Evolutionary conservation across 768 basidiomycete species (phyloP).

Genomic region (Galerina marginata): DNA sequence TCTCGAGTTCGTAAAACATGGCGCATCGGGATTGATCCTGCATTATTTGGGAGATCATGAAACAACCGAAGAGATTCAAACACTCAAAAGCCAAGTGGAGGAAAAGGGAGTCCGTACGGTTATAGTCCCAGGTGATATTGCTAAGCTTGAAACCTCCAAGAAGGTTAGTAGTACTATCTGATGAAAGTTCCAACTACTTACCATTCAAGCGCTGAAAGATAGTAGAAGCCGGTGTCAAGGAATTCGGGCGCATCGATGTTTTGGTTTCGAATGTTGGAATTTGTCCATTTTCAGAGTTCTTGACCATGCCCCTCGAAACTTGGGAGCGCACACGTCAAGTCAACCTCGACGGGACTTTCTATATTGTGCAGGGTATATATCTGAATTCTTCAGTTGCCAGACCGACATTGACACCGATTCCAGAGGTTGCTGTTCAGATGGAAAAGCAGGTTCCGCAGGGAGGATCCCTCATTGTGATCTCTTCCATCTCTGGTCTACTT

Average conservation of each 20-base stretch:
- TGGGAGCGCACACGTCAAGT: conserved; percentile 73
- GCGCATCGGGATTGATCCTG: conserved; percentile 65
- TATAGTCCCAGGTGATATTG: conserved; percentile 70
- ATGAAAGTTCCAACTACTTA: not conserved
- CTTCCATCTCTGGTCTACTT: conserved; percentile 80
- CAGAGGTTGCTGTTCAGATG: conserved; percentile 79
- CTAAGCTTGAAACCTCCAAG: conserved; percentile 55
- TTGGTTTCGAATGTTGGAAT: conserved; percentile 61
- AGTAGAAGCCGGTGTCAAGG: conserved; percentile 59
- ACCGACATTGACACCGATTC: conserved; percentile 5
- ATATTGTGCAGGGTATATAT: conserved; percentile 60
- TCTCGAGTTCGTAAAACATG: conserved; percentile 66
- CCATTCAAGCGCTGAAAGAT: conserved; percentile 47
- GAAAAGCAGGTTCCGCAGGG: conserved; percentile 69
- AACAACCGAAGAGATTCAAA: conserved; percentile 53
- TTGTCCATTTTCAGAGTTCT: conserved; percentile 78
- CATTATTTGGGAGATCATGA: conserved; percentile 70
- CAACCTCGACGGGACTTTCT: conserved; percentile 81
- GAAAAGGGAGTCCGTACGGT: conserved; percentile 44
- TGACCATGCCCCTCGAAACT: conserved; percentile 66
- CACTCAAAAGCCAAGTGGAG: conserved; percentile 53
- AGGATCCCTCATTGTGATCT: conserved; percentile 76
- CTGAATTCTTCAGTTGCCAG: not conserved
- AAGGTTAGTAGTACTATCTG: conserved; percentile 42
- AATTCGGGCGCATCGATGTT: conserved; percentile 68